Conservation (phyloP, 169 alveolate genomes). For the Hepatocystis sp. region DNA sequence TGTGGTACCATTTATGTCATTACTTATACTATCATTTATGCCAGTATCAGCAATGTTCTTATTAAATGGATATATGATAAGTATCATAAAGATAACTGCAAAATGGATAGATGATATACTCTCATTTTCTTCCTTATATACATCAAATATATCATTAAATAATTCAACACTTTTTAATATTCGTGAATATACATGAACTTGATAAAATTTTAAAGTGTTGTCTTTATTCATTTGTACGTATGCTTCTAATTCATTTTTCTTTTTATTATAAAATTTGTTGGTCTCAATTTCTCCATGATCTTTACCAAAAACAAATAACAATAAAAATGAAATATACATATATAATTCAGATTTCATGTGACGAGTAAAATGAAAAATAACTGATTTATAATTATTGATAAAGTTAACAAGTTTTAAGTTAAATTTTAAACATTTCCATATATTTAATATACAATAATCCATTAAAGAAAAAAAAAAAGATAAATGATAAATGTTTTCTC, state of each 20-base stretch:
- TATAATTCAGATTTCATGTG: constrained; percentile 48
- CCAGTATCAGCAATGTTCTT: neutral
- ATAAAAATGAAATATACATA: constrained; percentile 63
- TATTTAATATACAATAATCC: constrained; percentile 68
- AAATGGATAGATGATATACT: constrained; percentile 37
- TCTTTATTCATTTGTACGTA: constrained; percentile 23
- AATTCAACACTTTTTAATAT: constrained; percentile 61
- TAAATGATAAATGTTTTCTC: constrained; percentile 13
- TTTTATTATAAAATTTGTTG: constrained; percentile 38
- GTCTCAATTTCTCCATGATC: constrained; percentile 14
- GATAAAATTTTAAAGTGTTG: constrained; percentile 9
- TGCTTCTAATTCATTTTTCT: constrained; percentile 8
- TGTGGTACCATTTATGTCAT: neutral
- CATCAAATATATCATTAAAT: constrained; percentile 28
- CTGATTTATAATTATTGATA: constrained; percentile 32
- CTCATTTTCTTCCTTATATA: neutral
- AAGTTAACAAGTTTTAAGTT: constrained; percentile 22
- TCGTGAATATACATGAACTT: constrained; percentile 38
- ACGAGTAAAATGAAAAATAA: constrained; percentile 26
- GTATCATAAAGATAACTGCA: constrained; percentile 21
- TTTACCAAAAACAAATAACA: constrained; percentile 40
- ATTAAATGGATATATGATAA: constrained; percentile 44
- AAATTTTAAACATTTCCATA: constrained; percentile 38
- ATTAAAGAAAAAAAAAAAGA: constrained; percentile 61
- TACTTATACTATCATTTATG: no score